A percentile compares a stretch with the other conserved stretches of the same genome.
Conservation (phyloP, 352 stramenopile species). For the Globisporangium takayamanum region DNA sequence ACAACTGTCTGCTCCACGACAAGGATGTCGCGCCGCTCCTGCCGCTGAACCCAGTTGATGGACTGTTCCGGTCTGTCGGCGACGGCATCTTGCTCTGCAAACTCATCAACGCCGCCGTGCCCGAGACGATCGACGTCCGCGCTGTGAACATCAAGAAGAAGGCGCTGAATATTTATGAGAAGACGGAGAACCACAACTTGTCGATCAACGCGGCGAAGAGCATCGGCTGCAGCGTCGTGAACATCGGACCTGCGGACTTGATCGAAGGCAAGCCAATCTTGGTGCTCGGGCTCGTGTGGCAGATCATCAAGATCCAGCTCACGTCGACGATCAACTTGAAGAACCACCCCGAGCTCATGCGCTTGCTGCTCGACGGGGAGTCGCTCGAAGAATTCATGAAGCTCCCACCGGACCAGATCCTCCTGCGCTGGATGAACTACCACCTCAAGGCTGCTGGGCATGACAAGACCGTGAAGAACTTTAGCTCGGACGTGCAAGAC, state of each 20-base stretch:
- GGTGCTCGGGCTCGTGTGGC: conserved; percentile 90
- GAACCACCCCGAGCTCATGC: conserved; percentile 89
- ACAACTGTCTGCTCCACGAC: conserved; percentile 78
- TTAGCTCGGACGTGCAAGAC: conserved; percentile 77
- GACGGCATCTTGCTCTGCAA: conserved; percentile 90
- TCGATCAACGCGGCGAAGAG: conserved; percentile 91
- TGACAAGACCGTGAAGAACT: conserved; percentile 72
- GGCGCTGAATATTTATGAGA: conserved; percentile 80
- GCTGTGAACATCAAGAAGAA: conserved; percentile 84
- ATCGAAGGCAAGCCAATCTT: conserved; percentile 85
- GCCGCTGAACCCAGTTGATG: conserved; percentile 72
- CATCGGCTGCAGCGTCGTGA: conserved; percentile 91
- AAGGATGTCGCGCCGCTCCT: conserved; percentile 52
- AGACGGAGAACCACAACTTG: conserved; percentile 89
- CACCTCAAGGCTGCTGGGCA: conserved; percentile 79
- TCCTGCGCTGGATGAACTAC: conserved; percentile 93
- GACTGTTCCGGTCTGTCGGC: conserved; percentile 74
- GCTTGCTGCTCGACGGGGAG: conserved; percentile 81
- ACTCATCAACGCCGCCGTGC: conserved; percentile 87
- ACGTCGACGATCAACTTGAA: conserved; percentile 91
- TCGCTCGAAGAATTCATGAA: conserved; percentile 87
- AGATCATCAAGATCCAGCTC: conserved; percentile 93
- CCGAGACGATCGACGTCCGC: conserved; percentile 89
- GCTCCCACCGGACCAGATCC: conserved; percentile 86
- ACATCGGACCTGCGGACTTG: conserved; percentile 86